These are phyloP conservation scores for Trichoderma arundinaceum DNA, from an alignment of 2,329 filamentous ascomycete species.

Conservation along the genomic window DNA sequence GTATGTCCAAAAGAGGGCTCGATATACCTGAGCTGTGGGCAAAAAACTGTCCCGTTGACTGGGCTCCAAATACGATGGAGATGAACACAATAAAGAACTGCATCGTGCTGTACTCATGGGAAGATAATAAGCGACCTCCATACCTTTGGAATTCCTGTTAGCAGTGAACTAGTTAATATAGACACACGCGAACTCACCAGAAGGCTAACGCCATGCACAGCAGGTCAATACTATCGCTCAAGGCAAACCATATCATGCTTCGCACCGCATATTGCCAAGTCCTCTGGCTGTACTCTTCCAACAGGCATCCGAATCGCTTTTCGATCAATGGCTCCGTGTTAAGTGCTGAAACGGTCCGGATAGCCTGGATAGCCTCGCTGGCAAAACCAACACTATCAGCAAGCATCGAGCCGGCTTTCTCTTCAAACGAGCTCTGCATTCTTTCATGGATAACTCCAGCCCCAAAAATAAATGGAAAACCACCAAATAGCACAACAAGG, in stretches of 20 bases:
- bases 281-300: neutral
- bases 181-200: conserved; percentile 34
- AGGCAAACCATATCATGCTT: conserved; percentile 19
- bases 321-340: neutral
- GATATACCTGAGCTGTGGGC: conserved; percentile 6
- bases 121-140: neutral
- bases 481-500: conserved; percentile 11
- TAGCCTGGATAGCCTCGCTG: neutral
- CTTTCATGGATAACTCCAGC: neutral
- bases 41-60: conserved; percentile 37
- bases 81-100: conserved; percentile 52
- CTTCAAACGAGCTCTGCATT: conserved; percentile 18
- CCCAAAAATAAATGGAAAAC: conserved; percentile 10
- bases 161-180: neutral
- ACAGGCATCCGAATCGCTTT: neutral
- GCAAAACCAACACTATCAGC: conserved; percentile 7
- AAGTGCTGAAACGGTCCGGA: neutral
- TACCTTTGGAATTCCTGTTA: neutral
- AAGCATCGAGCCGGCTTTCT: neutral
- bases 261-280: conserved; percentile 3
- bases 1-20: no score
- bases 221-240: conserved; percentile 14
- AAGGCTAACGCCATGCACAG: conserved; percentile 28
- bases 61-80: conserved; percentile 44
- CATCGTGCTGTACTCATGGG: conserved; percentile 45